Percentiles rank a stretch among this genome's conserved stretches.
Evolutionary conservation across 169 alveolate genomes (phyloP).

Genomic region (Eimeria necatrix): DNA sequence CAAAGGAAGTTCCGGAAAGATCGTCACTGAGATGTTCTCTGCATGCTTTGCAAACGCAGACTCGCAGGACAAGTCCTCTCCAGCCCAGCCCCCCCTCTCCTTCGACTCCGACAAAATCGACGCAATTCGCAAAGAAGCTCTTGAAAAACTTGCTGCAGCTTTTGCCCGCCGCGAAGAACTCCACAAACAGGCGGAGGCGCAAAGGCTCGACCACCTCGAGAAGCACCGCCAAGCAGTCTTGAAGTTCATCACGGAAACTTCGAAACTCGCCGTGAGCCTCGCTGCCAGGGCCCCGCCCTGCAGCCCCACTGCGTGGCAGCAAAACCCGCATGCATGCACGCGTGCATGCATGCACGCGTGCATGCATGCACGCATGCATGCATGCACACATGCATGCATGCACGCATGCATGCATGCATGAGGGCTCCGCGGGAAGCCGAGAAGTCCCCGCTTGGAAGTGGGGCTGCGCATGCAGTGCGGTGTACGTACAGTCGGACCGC

Average conservation of each 20-base stretch:
- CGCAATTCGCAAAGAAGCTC: slow-evolving; percentile 14
- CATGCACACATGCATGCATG: no score
- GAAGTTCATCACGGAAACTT: slow-evolving; percentile 42
- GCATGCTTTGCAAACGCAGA: neutral
- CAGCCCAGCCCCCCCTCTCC: neutral
- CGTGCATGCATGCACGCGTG: no score
- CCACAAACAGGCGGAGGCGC: slow-evolving; percentile 29
- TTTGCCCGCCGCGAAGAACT: slow-evolving; percentile 53
- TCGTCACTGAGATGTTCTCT: neutral
- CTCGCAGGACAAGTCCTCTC: neutral
- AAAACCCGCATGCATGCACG: no score
- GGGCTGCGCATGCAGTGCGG: no score
- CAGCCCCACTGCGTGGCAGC: neutral
- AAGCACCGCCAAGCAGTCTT: slow-evolving; percentile 40
- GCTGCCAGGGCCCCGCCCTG: neutral
- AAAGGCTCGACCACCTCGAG: slow-evolving; percentile 41
- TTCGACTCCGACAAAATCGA: slow-evolving; percentile 53
- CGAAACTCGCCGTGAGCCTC: slow-evolving; percentile 55
- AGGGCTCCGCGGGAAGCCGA: no score
- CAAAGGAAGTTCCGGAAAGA: slow-evolving; percentile 44
- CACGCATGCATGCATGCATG: no score
- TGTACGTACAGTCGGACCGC: slow-evolving; percentile 63
- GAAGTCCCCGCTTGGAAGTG: no score
- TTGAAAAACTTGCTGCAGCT: slow-evolving; percentile 50
- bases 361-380: no score